Conservation (phyloP, 2,329 filamentous ascomycete species). For the Fonsecaea erecta region DNA sequence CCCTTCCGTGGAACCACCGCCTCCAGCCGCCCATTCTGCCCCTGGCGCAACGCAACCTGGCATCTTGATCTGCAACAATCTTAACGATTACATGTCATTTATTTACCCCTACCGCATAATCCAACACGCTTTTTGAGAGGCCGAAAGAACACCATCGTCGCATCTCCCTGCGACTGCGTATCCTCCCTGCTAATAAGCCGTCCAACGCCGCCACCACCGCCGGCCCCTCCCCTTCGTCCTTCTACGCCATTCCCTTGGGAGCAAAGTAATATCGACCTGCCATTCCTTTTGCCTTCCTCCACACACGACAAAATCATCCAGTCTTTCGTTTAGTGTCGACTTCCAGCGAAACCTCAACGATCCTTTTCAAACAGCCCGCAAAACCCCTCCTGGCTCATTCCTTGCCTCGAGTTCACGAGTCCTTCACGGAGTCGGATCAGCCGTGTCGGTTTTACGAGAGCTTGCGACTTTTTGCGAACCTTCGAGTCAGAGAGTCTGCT, state of each 20-base stretch:
- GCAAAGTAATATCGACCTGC: not conserved
- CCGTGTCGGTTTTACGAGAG: constrained; percentile 4
- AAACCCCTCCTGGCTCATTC: constrained; percentile 1
- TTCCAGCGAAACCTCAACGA: constrained; percentile 4
- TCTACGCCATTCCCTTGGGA: not conserved
- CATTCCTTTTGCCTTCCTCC: not conserved
- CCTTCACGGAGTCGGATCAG: constrained; percentile 22
- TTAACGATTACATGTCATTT: constrained; percentile 2
- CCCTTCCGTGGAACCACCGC: not conserved
- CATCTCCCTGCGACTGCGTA: not conserved
- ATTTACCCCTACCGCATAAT: constrained; percentile 1
- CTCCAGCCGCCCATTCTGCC: constrained; percentile 6
- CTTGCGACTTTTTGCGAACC: not conserved
- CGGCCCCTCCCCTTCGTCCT: not conserved
- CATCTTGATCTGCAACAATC: constrained; percentile 11
- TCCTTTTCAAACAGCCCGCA: constrained; percentile 5
- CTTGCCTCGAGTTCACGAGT: constrained; percentile 11
- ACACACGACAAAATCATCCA: not conserved
- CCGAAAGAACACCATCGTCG: not conserved
- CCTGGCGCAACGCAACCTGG: constrained; percentile 18
- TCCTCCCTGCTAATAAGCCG: not conserved
- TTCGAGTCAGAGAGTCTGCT: not conserved
- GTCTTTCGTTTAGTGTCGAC: constrained; percentile 12
- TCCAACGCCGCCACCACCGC: not conserved
- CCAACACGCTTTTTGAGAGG: not conserved